Evolutionary conservation across 2,329 filamentous ascomycete genomes (phyloP).

Genomic region (Alternaria sp.): DNA sequence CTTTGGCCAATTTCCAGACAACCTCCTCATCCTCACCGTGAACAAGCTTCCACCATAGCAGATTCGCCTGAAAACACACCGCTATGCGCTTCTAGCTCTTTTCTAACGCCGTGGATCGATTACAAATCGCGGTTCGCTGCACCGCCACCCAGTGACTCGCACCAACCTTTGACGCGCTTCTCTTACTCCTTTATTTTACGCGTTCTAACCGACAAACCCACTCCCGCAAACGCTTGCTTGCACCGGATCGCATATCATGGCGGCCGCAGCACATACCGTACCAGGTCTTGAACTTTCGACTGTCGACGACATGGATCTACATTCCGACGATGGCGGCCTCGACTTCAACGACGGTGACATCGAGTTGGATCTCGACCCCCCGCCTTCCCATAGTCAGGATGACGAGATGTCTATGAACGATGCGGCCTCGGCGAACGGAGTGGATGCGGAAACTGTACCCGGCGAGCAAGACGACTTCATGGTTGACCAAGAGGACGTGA

Average conservation of each 20-base stretch:
- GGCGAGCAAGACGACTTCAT: conserved; percentile 50
- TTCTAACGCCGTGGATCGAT: conserved; percentile 1
- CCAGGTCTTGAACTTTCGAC: conserved; percentile 45
- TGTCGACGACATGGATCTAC: conserved; percentile 64
- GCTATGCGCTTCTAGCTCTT: conserved; percentile 23
- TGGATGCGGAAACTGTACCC: conserved; percentile 26
- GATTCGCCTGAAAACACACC: not conserved
- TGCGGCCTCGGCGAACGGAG: conserved; percentile 41
- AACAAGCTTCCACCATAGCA: conserved; percentile 6
- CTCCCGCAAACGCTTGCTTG: conserved; percentile 9
- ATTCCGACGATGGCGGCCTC: conserved; percentile 55
- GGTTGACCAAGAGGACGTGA: conserved; percentile 47
- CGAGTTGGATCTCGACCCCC: conserved; percentile 62
- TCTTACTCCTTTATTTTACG: conserved; percentile 20
- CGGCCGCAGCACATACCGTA: conserved; percentile 32
- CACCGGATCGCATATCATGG: conserved; percentile 28
- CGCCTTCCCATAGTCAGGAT: conserved; percentile 29
- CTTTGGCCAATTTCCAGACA: conserved; percentile 27
- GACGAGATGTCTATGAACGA: conserved; percentile 68
- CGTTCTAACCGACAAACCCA: conserved; percentile 11
- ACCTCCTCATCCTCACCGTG: conserved; percentile 13
- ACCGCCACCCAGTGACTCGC: conserved; percentile 23
- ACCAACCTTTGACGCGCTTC: conserved; percentile 31
- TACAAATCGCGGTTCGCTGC: conserved; percentile 15
- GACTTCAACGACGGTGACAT: conserved; percentile 65